Base-by-base conservation (phyloP, 495 filamentous ascomycete species). In the Parachaetomium inaequale region DNA sequence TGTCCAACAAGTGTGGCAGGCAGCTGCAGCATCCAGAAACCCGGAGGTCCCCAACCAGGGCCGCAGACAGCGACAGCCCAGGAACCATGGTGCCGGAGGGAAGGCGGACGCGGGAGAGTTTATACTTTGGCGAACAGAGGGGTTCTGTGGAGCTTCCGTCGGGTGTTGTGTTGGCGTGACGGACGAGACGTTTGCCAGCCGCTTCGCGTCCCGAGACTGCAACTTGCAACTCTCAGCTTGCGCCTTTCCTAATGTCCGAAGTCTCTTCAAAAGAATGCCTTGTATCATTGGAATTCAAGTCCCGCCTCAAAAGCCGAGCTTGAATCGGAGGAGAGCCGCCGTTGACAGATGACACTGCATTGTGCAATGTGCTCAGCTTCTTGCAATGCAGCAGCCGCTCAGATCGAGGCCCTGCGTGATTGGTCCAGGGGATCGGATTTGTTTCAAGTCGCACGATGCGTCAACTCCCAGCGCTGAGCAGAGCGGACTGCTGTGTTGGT, bases 11-110 rank as follows among this genome's bases (percentile, higher is more conserved):
- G 52, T 38, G 50, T 40, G 32, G 34, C 58, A 58, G 34, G 62
- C 57, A 63, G n/a, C 31, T 51, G 50, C 57, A 63, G 57, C 50
- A 55, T 57, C 52, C 61, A 64, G 52, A 17, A 45, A 42, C 8
- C 54, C 61, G 70, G 71, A 67, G 63, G 62, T 68, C 66, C 64
- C 70, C 70, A 69, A 69, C 63, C 62, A 66, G 52, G 55, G 50
- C 69, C 63, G 70, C 32, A 43, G 43, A 52, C 10, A 55, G 40
- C 4, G 50, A 53, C 26, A 32, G 49, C 65, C 50, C 66, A 72
- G 66, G 66, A 68, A 70, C 65, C 54, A 29, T 23, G 47, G 45
- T 32, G 29, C 32, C 2, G 17, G 52, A 17, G 29, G 47, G 19
- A 31, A 57, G 17, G 19, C 43, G 58, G 64, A 43, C 53, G 32